These are phyloP conservation scores for Pseudozyma pruni DNA, from an alignment of 1,284 basidiomycete species.

Conservation along the genomic window DNA sequence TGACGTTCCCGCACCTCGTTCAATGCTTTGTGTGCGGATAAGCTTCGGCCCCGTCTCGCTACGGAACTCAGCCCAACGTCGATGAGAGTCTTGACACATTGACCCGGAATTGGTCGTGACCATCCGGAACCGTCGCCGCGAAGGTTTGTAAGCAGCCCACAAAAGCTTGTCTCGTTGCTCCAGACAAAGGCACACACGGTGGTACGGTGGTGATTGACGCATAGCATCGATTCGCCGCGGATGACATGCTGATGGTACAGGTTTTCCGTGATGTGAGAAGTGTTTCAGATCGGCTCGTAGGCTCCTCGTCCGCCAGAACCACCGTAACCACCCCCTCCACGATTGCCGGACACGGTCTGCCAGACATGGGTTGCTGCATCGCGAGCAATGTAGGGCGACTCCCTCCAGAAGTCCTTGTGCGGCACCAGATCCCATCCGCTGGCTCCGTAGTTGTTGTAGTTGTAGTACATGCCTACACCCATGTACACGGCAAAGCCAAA, in stretches of 20 bases:
- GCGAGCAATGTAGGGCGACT: slow-evolving; percentile 51
- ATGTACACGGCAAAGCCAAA: slow-evolving; percentile 45
- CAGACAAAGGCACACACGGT: too few relatives aligned
- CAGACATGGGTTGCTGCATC: slow-evolving; percentile 48
- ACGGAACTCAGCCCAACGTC: neutral
- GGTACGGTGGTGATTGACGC: too few relatives aligned
- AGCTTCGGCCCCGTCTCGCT: neutral
- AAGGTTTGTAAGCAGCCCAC: too few relatives aligned
- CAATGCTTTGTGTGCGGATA: neutral
- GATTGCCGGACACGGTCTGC: slow-evolving; percentile 34
- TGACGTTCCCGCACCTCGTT: neutral
- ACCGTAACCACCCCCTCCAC: slow-evolving; percentile 37
- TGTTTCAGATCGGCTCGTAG: slow-evolving; percentile 39
- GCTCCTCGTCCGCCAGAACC: slow-evolving; percentile 37
- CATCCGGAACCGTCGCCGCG: too few relatives aligned
- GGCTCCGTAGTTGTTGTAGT: slow-evolving; percentile 61
- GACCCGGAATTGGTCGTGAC: neutral
- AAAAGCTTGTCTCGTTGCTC: too few relatives aligned
- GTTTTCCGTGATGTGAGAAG: too few relatives aligned
- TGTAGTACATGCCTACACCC: slow-evolving; percentile 55
- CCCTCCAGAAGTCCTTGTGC: slow-evolving; percentile 61
- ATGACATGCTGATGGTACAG: too few relatives aligned
- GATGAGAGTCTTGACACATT: neutral
- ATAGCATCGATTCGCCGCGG: too few relatives aligned
- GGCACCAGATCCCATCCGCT: slow-evolving; percentile 62